Evolutionary conservation across 441 rosid species (phyloP), one percentile per base, ranked within the genome.

Genomic region (Euphorbia celastroides): DNA sequence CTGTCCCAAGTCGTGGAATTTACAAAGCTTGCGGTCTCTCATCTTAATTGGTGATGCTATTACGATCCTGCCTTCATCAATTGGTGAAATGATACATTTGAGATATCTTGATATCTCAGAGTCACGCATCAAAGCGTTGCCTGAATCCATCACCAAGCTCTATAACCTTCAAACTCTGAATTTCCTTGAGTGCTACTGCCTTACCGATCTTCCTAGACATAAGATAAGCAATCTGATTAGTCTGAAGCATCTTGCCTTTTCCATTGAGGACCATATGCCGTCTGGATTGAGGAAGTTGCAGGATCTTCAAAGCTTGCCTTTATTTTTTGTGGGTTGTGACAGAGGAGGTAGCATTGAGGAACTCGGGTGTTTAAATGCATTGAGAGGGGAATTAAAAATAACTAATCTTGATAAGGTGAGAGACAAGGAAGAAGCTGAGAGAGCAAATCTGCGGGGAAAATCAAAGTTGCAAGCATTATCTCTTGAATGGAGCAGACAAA

Each of bases 101-200:
- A 42, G 48, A 42, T 10, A 3, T 42, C 48, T 42, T 42, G 48
- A 42, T 42, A n/a, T 42, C 12, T 42, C 48, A 42, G 14, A 42
- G 1, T 11, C 48, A 42, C 2, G 41, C 1, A 44, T 80, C 7
- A 25, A 25, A 23, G 31, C 0, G 13, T 60, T 75, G 23, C 81
- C 81, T 0, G 27, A 62, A 17, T 70, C 72, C 38, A 54, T 80
- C 46, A 27, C 30, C 44, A 63, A 51, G 38, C 75, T 77, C 13
- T 60, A 75, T 62, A 66, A 75, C 27, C 31, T 55, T 2, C 32
- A 55, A 12, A 55, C 32, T 55, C 13, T 55, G n/a, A 55, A 11
- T 31, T 58, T 75, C 66, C 2, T 48, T 2, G 14, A 19, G 1
- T 78, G 82, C 60, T 3, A 8, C 0, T 38, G 2, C 14, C 78